Percentiles rank a stretch among this genome's conserved stretches.
These are phyloP conservation scores for Aspergillus fumigatus DNA, from an alignment of 2,329 filamentous ascomycete species.

Conservation along the genomic window DNA sequence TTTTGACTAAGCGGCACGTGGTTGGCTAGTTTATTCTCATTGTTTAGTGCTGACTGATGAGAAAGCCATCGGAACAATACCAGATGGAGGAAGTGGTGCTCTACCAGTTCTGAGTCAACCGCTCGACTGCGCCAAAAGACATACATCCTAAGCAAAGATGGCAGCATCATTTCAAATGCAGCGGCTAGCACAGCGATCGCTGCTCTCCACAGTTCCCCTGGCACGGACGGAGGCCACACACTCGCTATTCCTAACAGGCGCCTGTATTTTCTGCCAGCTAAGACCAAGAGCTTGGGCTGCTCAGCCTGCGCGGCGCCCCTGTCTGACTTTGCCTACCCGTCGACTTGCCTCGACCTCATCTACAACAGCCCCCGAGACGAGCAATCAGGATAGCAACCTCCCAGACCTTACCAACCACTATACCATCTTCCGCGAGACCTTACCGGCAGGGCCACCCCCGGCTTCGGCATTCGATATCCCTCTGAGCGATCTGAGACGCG, in stretches of 20 bases:
- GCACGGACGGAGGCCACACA: conserved; percentile 2
- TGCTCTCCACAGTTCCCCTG: neutral
- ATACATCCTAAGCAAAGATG: conserved; percentile 1
- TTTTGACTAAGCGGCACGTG: conserved; percentile 7
- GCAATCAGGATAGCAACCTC: conserved; percentile 11
- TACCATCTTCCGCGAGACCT: conserved; percentile 77
- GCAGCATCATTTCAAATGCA: conserved; percentile 9
- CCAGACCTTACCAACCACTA: conserved; percentile 62
- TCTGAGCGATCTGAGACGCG: conserved; percentile 64
- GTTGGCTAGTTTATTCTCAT: neutral
- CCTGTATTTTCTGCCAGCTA: conserved; percentile 13
- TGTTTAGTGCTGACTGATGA: neutral
- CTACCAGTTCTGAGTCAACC: neutral
- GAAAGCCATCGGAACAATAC: neutral
- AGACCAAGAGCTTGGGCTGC: conserved; percentile 1
- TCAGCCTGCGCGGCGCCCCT: neutral
- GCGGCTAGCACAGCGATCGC: conserved; percentile 9
- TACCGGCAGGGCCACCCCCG: conserved; percentile 75
- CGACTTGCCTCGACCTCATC: conserved; percentile 19
- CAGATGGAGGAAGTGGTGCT: neutral
- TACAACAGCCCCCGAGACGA: neutral
- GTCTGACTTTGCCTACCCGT: conserved; percentile 1
- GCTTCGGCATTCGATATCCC: conserved; percentile 71
- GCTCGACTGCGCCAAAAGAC: neutral
- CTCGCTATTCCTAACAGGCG: conserved; percentile 8